phyloP scores from a whole-genome alignment of 2,329 filamentous ascomycete species.

The Stachybotrys chlorohalonatus region DNA sequence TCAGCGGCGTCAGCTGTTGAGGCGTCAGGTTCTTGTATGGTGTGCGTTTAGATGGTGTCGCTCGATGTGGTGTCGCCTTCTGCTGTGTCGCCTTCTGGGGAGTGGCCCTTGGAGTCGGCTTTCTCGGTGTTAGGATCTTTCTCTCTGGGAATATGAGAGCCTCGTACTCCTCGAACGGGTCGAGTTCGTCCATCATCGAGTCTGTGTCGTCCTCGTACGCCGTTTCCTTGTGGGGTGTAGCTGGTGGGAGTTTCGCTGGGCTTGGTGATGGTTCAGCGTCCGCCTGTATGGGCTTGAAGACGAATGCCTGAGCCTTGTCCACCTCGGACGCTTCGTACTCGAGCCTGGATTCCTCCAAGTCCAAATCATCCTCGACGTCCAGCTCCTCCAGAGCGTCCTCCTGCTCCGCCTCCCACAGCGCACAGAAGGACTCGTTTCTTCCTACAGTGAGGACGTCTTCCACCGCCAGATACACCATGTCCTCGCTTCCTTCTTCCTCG shows the following conservation, averaged over 20 bases:
- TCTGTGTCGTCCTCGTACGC: conserved; percentile 10
- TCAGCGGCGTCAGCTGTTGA: background rate
- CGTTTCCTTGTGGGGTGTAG: background rate
- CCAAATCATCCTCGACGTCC: background rate
- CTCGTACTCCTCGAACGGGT: conserved; percentile 29
- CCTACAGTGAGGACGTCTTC: conserved; percentile 36
- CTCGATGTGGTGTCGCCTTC: background rate
- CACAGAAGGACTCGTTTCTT: conserved; percentile 33
- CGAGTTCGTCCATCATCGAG: conserved; percentile 13
- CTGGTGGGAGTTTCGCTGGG: background rate
- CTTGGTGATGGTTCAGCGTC: background rate
- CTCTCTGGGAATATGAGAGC: conserved; percentile 18
- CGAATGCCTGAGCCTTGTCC: background rate
- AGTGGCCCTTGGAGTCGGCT: background rate
- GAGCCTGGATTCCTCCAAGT: background rate
- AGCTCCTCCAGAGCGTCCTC: conserved; percentile 1
- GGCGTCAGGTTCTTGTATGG: background rate
- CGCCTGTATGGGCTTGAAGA: background rate
- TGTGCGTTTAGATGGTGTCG: background rate
- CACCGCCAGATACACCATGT: conserved; percentile 36
- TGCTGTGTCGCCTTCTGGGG: background rate
- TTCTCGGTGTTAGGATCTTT: conserved; percentile 1
- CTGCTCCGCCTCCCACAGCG: conserved; percentile 8
- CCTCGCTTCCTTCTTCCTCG: background rate
- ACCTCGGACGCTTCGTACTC: background rate